phyloP scores from a whole-genome alignment of 2,329 filamentous ascomycete genomes.

The Aspergillus sojae region DNA sequence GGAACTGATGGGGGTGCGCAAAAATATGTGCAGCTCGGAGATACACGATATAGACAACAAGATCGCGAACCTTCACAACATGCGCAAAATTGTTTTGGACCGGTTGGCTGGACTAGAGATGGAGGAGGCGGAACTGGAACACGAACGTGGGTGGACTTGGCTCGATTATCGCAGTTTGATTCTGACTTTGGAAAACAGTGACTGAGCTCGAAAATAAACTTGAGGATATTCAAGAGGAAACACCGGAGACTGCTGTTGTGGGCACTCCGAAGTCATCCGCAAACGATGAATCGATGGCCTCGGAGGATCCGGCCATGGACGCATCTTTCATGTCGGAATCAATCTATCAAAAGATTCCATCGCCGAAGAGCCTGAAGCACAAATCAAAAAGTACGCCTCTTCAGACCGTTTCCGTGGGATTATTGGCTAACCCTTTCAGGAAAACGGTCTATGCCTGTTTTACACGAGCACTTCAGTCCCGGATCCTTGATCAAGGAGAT shows the following conservation, averaged over 20 bases:
- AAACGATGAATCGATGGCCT: constrained; percentile 53
- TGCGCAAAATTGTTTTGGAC: constrained; percentile 90
- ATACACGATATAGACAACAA: constrained; percentile 97
- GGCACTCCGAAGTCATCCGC: constrained; percentile 40
- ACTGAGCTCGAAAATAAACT: constrained; percentile 63
- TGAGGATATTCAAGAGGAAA: constrained; percentile 63
- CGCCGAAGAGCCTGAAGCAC: constrained; percentile 56
- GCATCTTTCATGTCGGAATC: constrained; percentile 93
- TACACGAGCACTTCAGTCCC: constrained; percentile 93
- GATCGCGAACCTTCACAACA: constrained; percentile 86
- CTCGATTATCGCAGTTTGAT: neutral
- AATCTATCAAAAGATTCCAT: constrained; percentile 88
- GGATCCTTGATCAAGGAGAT: constrained; percentile 87
- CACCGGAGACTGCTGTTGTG: constrained; percentile 29
- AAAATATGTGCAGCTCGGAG: constrained; percentile 96
- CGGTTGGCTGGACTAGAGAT: constrained; percentile 83
- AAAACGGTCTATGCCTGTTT: constrained; percentile 79
- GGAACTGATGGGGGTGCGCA: constrained; percentile 87
- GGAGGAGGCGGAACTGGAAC: constrained; percentile 86
- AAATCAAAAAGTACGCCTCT: constrained; percentile 42
- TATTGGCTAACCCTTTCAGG: constrained; percentile 49
- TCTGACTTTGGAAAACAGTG: constrained; percentile 39
- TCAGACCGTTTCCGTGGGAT: neutral
- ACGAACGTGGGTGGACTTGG: constrained; percentile 67
- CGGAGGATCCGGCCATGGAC: constrained; percentile 57